Conservation (phyloP, 257 asterid species). For the Ophiorrhiza pumila region DNA sequence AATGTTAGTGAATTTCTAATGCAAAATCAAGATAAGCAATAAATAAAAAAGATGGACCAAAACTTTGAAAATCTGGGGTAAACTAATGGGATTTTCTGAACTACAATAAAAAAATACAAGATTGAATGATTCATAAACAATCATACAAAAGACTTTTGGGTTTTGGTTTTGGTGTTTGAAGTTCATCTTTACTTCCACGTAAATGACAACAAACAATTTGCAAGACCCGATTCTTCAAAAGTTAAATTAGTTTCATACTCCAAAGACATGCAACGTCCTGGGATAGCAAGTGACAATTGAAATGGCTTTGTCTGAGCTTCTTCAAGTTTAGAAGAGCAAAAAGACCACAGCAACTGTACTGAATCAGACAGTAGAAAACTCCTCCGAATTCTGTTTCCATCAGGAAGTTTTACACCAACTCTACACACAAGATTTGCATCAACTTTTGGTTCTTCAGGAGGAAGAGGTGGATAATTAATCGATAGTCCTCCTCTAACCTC, state of each 20-base stretch:
- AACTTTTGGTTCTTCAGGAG: conserved; percentile 86
- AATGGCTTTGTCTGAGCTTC: conserved; percentile 53
- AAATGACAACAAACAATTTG: conserved; percentile 73
- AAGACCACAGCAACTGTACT: conserved; percentile 83
- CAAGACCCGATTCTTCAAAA: conserved; percentile 69
- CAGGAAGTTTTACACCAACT: conserved; percentile 90
- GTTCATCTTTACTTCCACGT: conserved; percentile 56
- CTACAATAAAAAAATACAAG: too few relatives aligned
- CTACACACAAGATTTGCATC: conserved; percentile 67
- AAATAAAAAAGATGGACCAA: too few relatives aligned
- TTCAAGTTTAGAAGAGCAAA: conserved; percentile 60
- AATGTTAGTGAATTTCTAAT: too few relatives aligned
- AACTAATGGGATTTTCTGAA: too few relatives aligned
- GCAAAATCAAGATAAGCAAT: too few relatives aligned
- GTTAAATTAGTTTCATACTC: conserved; percentile 41
- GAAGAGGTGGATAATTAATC: conserved; percentile 69
- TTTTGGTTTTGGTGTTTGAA: neutral
- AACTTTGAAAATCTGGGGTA: too few relatives aligned
- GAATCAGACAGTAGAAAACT: conserved; percentile 78
- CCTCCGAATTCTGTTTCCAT: conserved; percentile 87
- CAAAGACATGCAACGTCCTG: conserved; percentile 55
- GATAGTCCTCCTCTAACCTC: conserved; percentile 44
- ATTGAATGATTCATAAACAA: too few relatives aligned
- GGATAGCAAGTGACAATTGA: conserved; percentile 65
- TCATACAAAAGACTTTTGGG: too few relatives aligned